Base-by-base conservation (phyloP, 176 grass and related monocot species). In the Eragrostis curvula region DNA sequence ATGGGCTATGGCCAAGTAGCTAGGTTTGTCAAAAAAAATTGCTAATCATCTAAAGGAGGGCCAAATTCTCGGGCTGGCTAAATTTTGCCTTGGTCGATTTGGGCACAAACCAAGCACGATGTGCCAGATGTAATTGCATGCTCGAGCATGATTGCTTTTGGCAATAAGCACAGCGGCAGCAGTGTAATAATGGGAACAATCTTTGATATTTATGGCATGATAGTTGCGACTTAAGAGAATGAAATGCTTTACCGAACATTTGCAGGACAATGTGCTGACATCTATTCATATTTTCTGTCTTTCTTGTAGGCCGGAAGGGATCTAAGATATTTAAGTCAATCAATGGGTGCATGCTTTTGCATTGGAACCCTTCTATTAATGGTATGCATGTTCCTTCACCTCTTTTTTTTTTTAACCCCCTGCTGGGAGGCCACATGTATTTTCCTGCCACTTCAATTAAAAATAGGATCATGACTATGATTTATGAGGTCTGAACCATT, bases 261-360 rank as follows among this genome's bases (percentile, higher is more conserved):
- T 70, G 5, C 21, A 32, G 27, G 46, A 57, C 23, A 48, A 72
- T 72, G 7, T 41, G 65, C 60, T 62, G 41, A 73, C 43, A 78
- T 71, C 27, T 44, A 5, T 86, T 86, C 59, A 56, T 74, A 48
- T 53, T 29, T 65, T 44, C 39, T 4, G 17, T 51, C 53, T 25
- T 83, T 16, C 57, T 28, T 81, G 86, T 83, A 98, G 96, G 92
- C 92, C 57, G 96, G 96, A 81, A 95, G 96, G 65, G 96, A 98
- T 85, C 89, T 98, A 48, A 93, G 76, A 71, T 98, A 86, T 85
- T 75, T 98, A 70, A 98, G 96, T 84, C 82, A 93, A 81, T 98
- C 96, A 64, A 98, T 95, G 96, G 85, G 79, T 80, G 88, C 36
- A 61, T 95, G 96, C 77, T 93, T 98, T 91, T 69, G 78, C 46